Base-by-base conservation (phyloP, 306 rosid species). In the Medicago lupulina region DNA sequence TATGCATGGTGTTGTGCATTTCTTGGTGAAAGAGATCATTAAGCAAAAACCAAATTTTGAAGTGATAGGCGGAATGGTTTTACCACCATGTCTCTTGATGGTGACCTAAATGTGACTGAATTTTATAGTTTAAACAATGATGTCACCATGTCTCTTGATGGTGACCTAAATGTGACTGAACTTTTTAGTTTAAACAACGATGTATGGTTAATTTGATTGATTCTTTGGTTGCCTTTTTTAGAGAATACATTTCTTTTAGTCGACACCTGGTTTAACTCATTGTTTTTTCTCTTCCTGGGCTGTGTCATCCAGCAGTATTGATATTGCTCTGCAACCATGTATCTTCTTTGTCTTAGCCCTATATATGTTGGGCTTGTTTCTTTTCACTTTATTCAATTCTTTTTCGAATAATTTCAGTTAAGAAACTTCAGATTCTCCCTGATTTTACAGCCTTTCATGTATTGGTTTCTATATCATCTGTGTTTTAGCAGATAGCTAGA, bases 401-500 rank as follows among this genome's bases (percentile, higher is more conserved):
- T 59, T 58, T 28, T 59, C 65, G 5, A 13, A 59, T 59, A 25
- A 25, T 59, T 59, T 59, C 40, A 23, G 38, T 59, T 59, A 23
- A 23, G 65, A 59, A 58, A 59, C 67, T 7, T 61, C 6, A 8
- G 19, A 7, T 31, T 34, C 19, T 34, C 43, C 14, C 21, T 31
- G 67, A 34, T 61, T 61, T 60, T 28, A 28, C 10, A 61, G 67
- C 21, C 43, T 31, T 31, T 71, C n/a, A 23, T 70, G 65, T 63
- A 55, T 71, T 79, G 25, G 59, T 53, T 79, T 50, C 50, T 15
- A 54, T 73, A 55, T 76, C 54, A 71, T 55, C 63, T 44, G 3
- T 23, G 18, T 36, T 50, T 7, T 44, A 57, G 61, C 70, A 57
- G 49, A 59, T 66, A 39, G 49, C 55, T 28, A 54, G 50, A 57